Base-by-base conservation (phyloP, 768 basidiomycete species). In the Astraeus odoratus region DNA sequence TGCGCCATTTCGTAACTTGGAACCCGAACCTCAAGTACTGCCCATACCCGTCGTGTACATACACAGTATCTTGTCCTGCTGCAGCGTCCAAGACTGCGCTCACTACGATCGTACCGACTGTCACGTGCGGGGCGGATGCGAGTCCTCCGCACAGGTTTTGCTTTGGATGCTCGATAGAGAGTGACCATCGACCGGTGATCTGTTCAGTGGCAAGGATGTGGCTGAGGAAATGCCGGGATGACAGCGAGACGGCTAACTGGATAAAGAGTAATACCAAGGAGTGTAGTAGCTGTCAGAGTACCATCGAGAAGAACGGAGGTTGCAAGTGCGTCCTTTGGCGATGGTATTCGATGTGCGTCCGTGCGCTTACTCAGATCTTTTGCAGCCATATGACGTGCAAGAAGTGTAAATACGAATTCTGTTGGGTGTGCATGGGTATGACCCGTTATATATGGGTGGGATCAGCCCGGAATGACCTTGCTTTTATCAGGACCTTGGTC, bases 221-320 rank as follows among this genome's bases (percentile, higher is more conserved):
- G 96, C 67, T 94, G 57, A 89, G 86, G 77, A 98, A 99, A 67
- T 98, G 96, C 66, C 79, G 81, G 41, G 96, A 99, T 63, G 96
- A 99, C 61, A 89, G 86, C 51, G 96, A 99, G 70, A 99, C 96
- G 15, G 91, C 93, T 20, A 98, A 99, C 64, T 99, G 96, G 96
- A 92, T 99, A 73, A 92, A 90, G 78, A 96, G 93, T 51, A 97
- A 99, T 63, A 99, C 96, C 33, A 98, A 99, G 73, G 96, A 99
- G 66, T 99, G 96, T 63, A 74, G 80, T 16, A 84, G 92, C 61
- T 99, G 96, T 63, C 85, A 91, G 63, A 92, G 91, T 56, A 98
- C 96, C 43, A 99, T 99, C 47, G 96, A 99, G 78, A 99, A 99
- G 84, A 98, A 98, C 53, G 96, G 96, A 8, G 96, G 96, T 10